phyloP scores from a whole-genome alignment of 768 basidiomycete species.

The Boletus rubescentipes region DNA sequence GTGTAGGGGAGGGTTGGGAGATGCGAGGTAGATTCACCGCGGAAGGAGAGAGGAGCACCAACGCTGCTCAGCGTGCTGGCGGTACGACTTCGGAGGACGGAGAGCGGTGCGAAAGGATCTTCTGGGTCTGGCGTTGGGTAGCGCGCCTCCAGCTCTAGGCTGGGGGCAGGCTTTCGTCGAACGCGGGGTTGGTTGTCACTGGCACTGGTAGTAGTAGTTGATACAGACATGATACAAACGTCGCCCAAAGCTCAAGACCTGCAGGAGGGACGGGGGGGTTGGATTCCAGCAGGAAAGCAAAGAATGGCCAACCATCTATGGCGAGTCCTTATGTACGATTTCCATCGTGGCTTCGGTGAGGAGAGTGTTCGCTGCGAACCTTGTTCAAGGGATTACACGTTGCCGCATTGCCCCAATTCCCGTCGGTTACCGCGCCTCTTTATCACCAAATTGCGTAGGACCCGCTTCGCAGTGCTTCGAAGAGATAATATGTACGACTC shows the following conservation, averaged over 20 bases:
- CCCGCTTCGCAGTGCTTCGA: conserved; percentile 22
- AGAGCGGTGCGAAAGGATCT: conserved; percentile 71
- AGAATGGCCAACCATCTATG: conserved; percentile 6
- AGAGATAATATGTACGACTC: background rate
- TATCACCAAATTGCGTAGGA: conserved; percentile 22
- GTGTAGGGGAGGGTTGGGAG: conserved; percentile 33
- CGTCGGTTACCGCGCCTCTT: conserved; percentile 29
- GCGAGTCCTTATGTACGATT: conserved; percentile 30
- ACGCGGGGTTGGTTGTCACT: conserved; percentile 29
- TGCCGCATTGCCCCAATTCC: conserved; percentile 33
- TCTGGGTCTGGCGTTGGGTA: conserved; percentile 68
- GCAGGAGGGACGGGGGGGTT: conserved; percentile 10
- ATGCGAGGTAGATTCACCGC: conserved; percentile 30
- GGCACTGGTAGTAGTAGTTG: too few species aligned
- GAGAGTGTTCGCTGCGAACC: conserved; percentile 25
- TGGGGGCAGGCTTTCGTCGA: conserved; percentile 57
- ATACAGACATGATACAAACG: conserved; percentile 31
- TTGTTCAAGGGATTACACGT: conserved; percentile 21
- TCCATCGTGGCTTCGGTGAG: conserved; percentile 38
- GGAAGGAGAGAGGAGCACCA: conserved; percentile 30
- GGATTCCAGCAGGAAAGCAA: conserved; percentile 20
- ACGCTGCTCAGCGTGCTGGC: conserved; percentile 39
- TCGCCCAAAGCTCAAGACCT: conserved; percentile 13
- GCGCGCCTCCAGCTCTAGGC: conserved; percentile 47
- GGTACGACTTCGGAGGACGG: conserved; percentile 60